phyloP scores from a whole-genome alignment of 768 basidiomycete species.

The Xerocomellus intermedius region DNA sequence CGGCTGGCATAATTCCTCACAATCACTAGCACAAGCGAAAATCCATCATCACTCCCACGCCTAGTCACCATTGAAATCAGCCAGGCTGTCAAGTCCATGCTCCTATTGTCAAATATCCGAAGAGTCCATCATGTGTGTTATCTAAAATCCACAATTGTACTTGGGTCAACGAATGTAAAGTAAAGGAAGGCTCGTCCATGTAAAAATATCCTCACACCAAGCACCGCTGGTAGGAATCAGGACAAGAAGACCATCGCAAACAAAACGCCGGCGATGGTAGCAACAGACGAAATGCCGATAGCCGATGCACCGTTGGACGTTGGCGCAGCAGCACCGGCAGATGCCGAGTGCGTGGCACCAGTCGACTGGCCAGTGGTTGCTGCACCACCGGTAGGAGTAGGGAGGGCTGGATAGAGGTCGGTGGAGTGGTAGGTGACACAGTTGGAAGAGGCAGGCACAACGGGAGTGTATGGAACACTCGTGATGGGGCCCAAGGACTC shows the following conservation, averaged over 20 bases:
- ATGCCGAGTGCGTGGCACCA: slow-evolving; percentile 13
- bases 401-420: slow-evolving; percentile 34
- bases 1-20: too few relatives aligned
- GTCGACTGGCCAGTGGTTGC: not conserved
- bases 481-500: slow-evolving; percentile 46
- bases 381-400: slow-evolving; percentile 9
- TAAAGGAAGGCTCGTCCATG: not conserved
- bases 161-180: not conserved
- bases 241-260: slow-evolving; percentile 38
- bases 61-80: not conserved
- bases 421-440: slow-evolving; percentile 39
- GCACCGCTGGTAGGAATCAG: slow-evolving; percentile 4
- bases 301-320: slow-evolving; percentile 19
- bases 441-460: slow-evolving; percentile 41
- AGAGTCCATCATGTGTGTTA: not conserved
- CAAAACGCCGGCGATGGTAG: slow-evolving; percentile 31
- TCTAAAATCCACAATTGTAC: not conserved
- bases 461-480: slow-evolving; percentile 43
- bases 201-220: not conserved
- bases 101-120: not conserved
- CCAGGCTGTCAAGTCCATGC: not conserved
- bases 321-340: slow-evolving; percentile 17
- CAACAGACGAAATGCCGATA: slow-evolving; percentile 30
- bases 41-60: too few relatives aligned
- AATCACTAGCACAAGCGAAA: too few relatives aligned